These are phyloP conservation scores for Murraya paniculata DNA, from an alignment of 345 rosid genomes.

Conservation along the genomic window DNA sequence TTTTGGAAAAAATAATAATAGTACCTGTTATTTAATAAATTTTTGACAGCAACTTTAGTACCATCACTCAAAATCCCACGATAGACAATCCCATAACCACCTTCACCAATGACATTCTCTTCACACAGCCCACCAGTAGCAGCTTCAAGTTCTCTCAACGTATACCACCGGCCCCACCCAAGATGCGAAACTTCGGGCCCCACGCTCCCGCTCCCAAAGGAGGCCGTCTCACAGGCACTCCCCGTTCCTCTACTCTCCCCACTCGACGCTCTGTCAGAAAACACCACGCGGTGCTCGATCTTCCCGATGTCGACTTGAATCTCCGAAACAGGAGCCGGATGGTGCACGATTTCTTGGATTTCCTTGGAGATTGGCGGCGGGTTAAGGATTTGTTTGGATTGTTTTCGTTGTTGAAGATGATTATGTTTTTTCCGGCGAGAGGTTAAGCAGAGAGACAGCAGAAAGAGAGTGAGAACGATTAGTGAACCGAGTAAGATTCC, in stretches of 20 bases:
- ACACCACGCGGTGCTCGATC: constrained; percentile 86
- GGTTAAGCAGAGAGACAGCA: constrained; percentile 83
- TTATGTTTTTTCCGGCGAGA: constrained; percentile 61
- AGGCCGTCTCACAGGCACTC: constrained; percentile 57
- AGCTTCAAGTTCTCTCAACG: constrained; percentile 82
- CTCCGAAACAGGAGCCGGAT: constrained; percentile 47
- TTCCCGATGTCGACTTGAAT: constrained; percentile 89
- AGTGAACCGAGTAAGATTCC: constrained; percentile 85
- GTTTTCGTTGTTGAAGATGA: constrained; percentile 1
- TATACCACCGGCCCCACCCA: constrained; percentile 98
- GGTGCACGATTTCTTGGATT: constrained; percentile 72
- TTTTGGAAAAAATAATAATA: constrained; percentile 8
- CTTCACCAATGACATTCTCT: constrained; percentile 97
- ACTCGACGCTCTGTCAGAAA: constrained; percentile 61
- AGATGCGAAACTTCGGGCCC: constrained; percentile 95
- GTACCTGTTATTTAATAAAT: constrained; percentile 86
- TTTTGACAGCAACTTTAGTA: constrained; percentile 83
- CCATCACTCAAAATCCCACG: constrained; percentile 74
- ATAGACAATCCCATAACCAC: constrained; percentile 95
- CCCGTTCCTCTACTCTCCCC: constrained; percentile 82
- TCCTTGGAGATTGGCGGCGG: constrained; percentile 81
- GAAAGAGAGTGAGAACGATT: constrained; percentile 75
- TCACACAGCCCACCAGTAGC: constrained; percentile 81
- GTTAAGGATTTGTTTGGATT: constrained; percentile 20
- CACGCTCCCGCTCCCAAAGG: constrained; percentile 60